Evolutionary conservation across 176 grass and related monocot species (phyloP).

Genomic region (Triticum timopheevii): DNA sequence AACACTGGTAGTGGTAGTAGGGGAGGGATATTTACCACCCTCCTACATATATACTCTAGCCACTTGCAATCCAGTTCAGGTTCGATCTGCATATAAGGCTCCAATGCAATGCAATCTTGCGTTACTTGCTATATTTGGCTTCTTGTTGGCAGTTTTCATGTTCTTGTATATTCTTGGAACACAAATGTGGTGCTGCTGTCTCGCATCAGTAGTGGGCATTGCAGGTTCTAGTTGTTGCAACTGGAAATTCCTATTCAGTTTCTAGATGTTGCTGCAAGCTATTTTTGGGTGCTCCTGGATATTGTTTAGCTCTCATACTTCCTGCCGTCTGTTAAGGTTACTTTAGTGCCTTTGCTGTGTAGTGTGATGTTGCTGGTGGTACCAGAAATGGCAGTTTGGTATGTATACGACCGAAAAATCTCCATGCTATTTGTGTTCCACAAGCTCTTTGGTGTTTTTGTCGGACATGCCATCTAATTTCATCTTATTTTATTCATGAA

Average conservation of each 20-base stretch:
- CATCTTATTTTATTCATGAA: too few species aligned
- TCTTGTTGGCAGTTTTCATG: background rate
- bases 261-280: background rate
- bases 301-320: background rate
- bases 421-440: background rate
- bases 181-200: background rate
- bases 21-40: too few species aligned
- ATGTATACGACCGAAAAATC: background rate
- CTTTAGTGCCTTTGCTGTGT: background rate
- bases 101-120: background rate
- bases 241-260: background rate
- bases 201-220: background rate
- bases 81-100: background rate
- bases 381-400: background rate
- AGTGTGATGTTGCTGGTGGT: background rate
- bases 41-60: background rate
- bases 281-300: background rate
- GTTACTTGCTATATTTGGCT: background rate
- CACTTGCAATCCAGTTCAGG: background rate
- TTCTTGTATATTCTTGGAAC: background rate
- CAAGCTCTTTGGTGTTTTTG: too few species aligned
- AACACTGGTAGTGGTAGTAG: too few species aligned
- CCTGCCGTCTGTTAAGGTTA: background rate
- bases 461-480: too few species aligned
- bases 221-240: background rate